Percentiles rank a stretch among this genome's conserved stretches.
Evolutionary conservation across 164 flowering plant species (phyloP).

Genomic region (Santalum album): DNA sequence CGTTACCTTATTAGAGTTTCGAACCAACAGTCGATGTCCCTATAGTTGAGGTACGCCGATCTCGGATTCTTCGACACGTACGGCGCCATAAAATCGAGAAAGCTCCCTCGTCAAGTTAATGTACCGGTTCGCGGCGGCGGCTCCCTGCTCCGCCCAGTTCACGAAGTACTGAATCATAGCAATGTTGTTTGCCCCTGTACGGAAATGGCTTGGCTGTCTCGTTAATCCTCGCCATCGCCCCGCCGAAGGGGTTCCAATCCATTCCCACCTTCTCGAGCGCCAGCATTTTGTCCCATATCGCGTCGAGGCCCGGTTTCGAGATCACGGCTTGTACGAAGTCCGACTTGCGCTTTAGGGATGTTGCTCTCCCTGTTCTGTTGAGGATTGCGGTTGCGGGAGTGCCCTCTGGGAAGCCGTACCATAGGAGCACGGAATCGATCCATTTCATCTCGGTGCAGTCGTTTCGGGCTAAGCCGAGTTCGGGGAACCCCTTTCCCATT

Average conservation of each 20-base stretch:
- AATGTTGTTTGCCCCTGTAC: constrained; percentile 30
- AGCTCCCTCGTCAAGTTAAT: constrained; percentile 11
- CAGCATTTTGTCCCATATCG: constrained; percentile 18
- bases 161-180: constrained; percentile 31
- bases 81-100: constrained; percentile 27
- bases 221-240: constrained; percentile 23
- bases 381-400: too few relatives aligned
- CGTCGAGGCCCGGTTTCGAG: constrained; percentile 14
- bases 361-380: too few relatives aligned
- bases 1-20: neutral
- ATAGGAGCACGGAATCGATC: too few relatives aligned
- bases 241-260: constrained; percentile 34
- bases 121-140: constrained; percentile 10
- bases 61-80: constrained; percentile 40
- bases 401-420: too few relatives aligned
- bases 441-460: too few relatives aligned
- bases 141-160: constrained; percentile 22
- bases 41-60: constrained; percentile 29
- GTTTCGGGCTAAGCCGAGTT: too few relatives aligned
- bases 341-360: constrained; percentile 30
- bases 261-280: constrained; percentile 21
- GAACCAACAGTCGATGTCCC: constrained; percentile 17
- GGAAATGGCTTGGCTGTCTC: constrained; percentile 30
- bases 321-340: constrained; percentile 32
- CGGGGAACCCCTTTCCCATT: too few relatives aligned